Evolutionary conservation across 2,329 filamentous ascomycete species (phyloP).

Genomic region (Plenodomus biglobosus): DNA sequence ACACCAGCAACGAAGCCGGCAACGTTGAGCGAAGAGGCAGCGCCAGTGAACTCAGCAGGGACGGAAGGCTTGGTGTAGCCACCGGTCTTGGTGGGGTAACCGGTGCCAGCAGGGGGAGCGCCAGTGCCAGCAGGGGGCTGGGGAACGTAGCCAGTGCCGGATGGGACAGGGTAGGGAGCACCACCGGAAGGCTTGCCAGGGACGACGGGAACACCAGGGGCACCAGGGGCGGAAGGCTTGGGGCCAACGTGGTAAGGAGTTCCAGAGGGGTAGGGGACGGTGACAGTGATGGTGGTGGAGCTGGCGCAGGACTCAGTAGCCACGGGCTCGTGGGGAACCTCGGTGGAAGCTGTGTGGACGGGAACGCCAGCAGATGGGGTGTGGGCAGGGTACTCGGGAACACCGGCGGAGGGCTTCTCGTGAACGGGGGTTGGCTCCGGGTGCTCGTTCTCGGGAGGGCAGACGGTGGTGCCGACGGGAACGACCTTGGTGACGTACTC

Average conservation of each 20-base stretch:
- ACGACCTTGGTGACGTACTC: too few species aligned
- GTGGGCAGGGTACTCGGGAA: neutral
- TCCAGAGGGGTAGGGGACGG: constrained; percentile 45
- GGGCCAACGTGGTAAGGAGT: constrained; percentile 13
- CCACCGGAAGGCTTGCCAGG: constrained; percentile 10
- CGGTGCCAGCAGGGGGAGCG: constrained; percentile 28
- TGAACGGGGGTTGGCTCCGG: too few species aligned
- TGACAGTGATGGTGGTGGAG: constrained; percentile 49
- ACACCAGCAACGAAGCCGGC: constrained; percentile 45
- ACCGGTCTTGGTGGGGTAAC: constrained; percentile 35
- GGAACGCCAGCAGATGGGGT: constrained; percentile 14
- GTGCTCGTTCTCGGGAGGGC: too few species aligned
- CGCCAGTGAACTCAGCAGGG: constrained; percentile 43
- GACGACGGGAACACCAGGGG: neutral
- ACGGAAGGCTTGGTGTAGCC: constrained; percentile 34
- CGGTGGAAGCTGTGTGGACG: constrained; percentile 2
- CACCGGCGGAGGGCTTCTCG: neutral
- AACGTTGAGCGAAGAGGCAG: constrained; percentile 41
- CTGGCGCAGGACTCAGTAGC: constrained; percentile 37
- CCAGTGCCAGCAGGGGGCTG: constrained; percentile 11
- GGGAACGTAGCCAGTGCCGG: constrained; percentile 18
- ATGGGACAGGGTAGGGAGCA: constrained; percentile 17
- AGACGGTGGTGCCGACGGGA: too few species aligned
- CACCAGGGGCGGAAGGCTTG: constrained; percentile 9
- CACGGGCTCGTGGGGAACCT: constrained; percentile 11